Evolutionary conservation across 2,329 filamentous ascomycete genomes (phyloP).

Genomic region (Penicillium sp.): DNA sequence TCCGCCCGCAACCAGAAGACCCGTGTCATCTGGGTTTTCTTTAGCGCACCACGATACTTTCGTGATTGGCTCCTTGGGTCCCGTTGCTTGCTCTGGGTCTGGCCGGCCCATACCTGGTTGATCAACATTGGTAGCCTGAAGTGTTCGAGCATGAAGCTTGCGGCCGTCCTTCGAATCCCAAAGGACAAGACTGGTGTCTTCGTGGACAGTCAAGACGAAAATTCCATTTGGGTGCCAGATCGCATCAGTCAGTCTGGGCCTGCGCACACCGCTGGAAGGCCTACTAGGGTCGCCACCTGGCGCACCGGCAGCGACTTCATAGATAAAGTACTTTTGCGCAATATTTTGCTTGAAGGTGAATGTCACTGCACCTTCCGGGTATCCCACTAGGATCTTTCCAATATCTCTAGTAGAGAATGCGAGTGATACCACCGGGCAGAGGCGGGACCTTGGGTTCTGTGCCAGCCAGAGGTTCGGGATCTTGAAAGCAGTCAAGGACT

Average conservation of each 20-base stretch:
- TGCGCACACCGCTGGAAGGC: slow-evolving; percentile 62
- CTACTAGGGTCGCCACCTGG: slow-evolving; percentile 72
- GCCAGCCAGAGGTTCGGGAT: slow-evolving; percentile 86
- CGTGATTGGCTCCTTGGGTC: slow-evolving; percentile 71
- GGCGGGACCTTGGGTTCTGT: slow-evolving; percentile 65
- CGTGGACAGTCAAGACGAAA: slow-evolving; percentile 81
- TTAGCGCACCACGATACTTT: slow-evolving; percentile 93
- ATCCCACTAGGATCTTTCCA: slow-evolving; percentile 87
- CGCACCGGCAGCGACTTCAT: slow-evolving; percentile 76
- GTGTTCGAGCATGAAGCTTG: slow-evolving; percentile 77
- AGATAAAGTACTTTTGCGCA: slow-evolving; percentile 76
- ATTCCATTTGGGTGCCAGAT: slow-evolving; percentile 95
- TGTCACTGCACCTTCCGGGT: slow-evolving; percentile 79
- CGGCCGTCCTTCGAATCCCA: slow-evolving; percentile 92
- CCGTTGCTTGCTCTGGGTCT: slow-evolving; percentile 50
- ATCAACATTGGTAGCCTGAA: slow-evolving; percentile 73
- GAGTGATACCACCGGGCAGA: slow-evolving; percentile 70
- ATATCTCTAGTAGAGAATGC: slow-evolving; percentile 89
- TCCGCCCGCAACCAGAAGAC: slow-evolving; percentile 81
- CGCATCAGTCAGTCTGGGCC: slow-evolving; percentile 76
- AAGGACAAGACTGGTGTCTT: slow-evolving; percentile 87
- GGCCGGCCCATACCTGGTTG: slow-evolving; percentile 55
- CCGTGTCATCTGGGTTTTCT: slow-evolving; percentile 89
- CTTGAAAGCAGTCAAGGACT: slow-evolving; percentile 71
- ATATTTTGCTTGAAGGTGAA: slow-evolving; percentile 95